Base-by-base conservation (phyloP, 2,329 filamentous ascomycete species). In the Botrytis elliptica region DNA sequence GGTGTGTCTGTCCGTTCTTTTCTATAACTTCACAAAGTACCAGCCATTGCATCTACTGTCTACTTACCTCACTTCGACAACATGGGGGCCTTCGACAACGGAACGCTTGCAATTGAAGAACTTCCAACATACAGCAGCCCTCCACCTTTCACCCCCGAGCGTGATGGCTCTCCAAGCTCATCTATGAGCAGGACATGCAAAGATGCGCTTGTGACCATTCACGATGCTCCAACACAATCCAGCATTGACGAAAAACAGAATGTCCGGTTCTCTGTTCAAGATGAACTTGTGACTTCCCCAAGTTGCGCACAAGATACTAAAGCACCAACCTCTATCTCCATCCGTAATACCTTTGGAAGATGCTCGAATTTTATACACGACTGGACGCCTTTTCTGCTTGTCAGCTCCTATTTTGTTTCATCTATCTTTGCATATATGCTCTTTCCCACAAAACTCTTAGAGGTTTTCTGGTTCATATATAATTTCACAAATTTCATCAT, bases 381-480 rank as follows among this genome's bases (percentile, higher is more conserved):
- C 38, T 84, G 83, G 83, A 84, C 83, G 3, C 83, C 83, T 4
- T 84, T 84, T 67, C 73, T 81, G 63, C 80, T 84, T 14, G 81
- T 84, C 29, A 74, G 77, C 38, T 82, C 82, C 7, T 84, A 84
- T 75, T 84, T 83, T 63, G 76, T 82, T 73, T 82, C 83, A 75
- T 84, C 83, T 5, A 81, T 81, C 46, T 83, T 80, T 57, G 76
- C 84, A 29, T 84, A 84, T 78, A 83, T 83, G 78, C 81, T 84
- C 66, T 81, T 80, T 71, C 81, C 80, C 59, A 77, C 81, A 14
- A 74, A 76, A 36, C 74, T 82, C 55, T 82, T 83, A n/a, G 80
- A 81, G 59, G 77, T 84, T 49, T 84, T 84, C 76, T 84, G 83
- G 83, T 84, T 84, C 76, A 78, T 84, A 64, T 85, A 84, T 77